Base-by-base conservation (phyloP, 345 rosid genomes). In the Populus ilicifolia region DNA sequence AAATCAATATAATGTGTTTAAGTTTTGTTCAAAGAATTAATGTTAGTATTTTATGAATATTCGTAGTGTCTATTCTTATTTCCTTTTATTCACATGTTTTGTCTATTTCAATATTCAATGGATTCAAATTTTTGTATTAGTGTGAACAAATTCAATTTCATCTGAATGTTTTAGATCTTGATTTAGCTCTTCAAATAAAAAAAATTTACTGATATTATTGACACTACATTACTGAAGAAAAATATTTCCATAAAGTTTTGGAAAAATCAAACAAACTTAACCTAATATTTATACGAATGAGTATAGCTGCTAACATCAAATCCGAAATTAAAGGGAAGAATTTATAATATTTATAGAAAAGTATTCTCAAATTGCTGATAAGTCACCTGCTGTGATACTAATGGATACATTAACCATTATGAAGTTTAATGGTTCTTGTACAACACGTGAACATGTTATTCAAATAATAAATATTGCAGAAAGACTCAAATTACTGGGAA, bases 391-490 rank as follows among this genome's bases (percentile, higher is more conserved):
- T 52, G 17, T 43, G 0, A 33, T 20, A 71, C 3, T 71, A 17
- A 52, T 71, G 46, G 8, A 14, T 29, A 17, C 0, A 0, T 52
- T 72, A 20, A 72, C 29, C 0, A 59, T 20, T 7, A 72, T 72
- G 33, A 72, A 72, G 6, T n/a, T 35, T 38, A 36, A 56, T 72
- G 48, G 12, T 35, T 72, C 75, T 33, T 6, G 3, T 54, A 48
- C 18, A 11, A 74, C 64, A 35, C 73, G 79, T n/a, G 35, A 69
- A 7, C 56, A 79, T 67, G 10, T 79, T 6, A 38, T 18, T 33
- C 41, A 63, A 12, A 80, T 79, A 69, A 12, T 21, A 2, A 76
- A 76, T n/a, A 67, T 80, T 17, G 50, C 13, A 44, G 12, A 20
- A 77, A 64, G 27, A 21, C 7, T 73, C 1, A 33, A 10, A 35